Conservation (phyloP, 202 grass and related monocot species). For the Dendrocalamus latiflorus region DNA sequence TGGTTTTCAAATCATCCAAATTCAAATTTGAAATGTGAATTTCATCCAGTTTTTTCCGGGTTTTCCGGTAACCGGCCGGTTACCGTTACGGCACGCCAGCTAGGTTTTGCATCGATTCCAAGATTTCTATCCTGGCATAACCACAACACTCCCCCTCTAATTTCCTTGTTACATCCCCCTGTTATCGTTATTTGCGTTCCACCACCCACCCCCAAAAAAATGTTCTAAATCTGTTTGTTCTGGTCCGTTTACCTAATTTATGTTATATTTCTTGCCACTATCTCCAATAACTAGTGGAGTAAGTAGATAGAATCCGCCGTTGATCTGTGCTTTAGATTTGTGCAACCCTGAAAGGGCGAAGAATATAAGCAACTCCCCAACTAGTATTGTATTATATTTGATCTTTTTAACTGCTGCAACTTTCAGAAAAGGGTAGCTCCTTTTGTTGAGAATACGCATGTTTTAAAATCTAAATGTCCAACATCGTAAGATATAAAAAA, state of each 20-base stretch:
- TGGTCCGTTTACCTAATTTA: not conserved
- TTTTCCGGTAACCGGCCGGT: no score
- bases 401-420: not conserved
- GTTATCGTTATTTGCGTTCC: not conserved
- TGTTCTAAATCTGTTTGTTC: not conserved
- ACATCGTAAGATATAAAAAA: not conserved
- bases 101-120: no score
- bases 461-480: not conserved
- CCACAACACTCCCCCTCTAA: not conserved
- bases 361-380: not conserved
- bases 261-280: not conserved
- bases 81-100: no score
- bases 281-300: not conserved
- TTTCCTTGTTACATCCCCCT: not conserved
- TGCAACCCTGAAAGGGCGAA: not conserved
- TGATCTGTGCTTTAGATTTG: not conserved
- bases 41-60: no score
- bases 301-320: not conserved
- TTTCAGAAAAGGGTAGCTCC: not conserved
- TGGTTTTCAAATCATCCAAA: no score
- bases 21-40: no score
- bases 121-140: no score
- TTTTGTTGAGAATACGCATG: not conserved
- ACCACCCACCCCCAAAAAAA: not conserved
- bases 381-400: not conserved